Base-by-base conservation (phyloP, 2,329 filamentous ascomycete genomes). In the Colletotrichum lupini region DNA sequence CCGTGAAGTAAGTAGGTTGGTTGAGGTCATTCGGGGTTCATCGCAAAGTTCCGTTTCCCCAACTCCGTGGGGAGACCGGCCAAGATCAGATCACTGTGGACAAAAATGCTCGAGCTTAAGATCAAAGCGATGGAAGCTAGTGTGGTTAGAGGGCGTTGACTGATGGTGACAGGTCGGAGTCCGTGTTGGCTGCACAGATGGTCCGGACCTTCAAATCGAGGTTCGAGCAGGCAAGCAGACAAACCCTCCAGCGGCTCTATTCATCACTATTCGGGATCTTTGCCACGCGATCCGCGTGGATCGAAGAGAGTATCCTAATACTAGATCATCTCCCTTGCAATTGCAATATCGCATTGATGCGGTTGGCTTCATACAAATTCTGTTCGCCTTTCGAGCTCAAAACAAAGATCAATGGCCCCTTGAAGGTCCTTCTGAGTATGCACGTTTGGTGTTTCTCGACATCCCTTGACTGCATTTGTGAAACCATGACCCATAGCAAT, bases 401-500 rank as follows among this genome's bases (percentile, higher is more conserved):
- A 19, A 30, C 28, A 16, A 30, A 19, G 53, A 64, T 35, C 32
- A 35, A 12, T 2, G 46, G n/a, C 6, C 24, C 16, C 2, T 32
- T 24, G 28, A 5, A 37, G 11, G 35, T 24, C 19, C 11, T 19
- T 24, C 53, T 14, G 4, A 37, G 22, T 26, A 42, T 58, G 49
- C 58, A 69, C 26, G 46, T 49, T 46, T 28, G 32, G 5, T 16
- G 35, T n/a, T 35, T 4, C 53, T 37, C 28, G 30, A 24, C 19
- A 56, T 35, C 32, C 62, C 26, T 66, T 37, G 11, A 49, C 46
- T 59, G 61, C 67, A 60, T 22, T 22, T 19, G 5, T 73, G 71
- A 73, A 66, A 73, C 71, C 9, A 32, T 24, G 60, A 24, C 52
- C 28, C 53, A 65, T 46, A 22, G 59, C 61, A 9, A 24, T 49